A percentile compares a stretch with the other conserved stretches of the same genome.
phyloP scores from a whole-genome alignment of 2,329 filamentous ascomycete genomes.

The Xylariales sp. region DNA sequence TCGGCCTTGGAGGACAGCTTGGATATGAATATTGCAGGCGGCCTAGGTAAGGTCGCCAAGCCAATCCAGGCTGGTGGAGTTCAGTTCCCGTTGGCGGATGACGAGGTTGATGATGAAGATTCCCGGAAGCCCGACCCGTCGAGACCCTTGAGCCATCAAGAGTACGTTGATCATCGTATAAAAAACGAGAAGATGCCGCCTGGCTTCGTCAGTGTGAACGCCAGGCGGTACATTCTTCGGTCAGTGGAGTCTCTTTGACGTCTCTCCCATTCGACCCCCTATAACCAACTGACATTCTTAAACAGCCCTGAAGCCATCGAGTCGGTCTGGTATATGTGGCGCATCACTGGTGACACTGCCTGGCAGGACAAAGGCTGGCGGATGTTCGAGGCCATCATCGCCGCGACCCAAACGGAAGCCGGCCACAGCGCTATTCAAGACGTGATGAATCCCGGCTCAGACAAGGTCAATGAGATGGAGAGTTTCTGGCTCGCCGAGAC shows the following conservation, averaged over 20 bases:
- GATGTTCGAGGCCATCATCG: constrained; percentile 73
- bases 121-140: constrained; percentile 27
- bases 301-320: constrained; percentile 78
- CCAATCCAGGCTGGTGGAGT: constrained; percentile 13
- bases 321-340: constrained; percentile 84
- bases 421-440: constrained; percentile 69
- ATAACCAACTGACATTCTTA: constrained; percentile 13
- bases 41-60: constrained; percentile 4
- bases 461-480: constrained; percentile 64
- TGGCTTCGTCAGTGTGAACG: constrained; percentile 44
- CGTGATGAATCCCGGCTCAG: constrained; percentile 43
- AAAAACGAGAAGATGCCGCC: constrained; percentile 39
- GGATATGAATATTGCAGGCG: constrained; percentile 10
- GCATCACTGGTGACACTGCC: constrained; percentile 71
- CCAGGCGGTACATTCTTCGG: constrained; percentile 56
- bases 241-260: constrained; percentile 34
- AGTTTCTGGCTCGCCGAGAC: constrained; percentile 91
- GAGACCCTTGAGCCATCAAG: constrained; percentile 46
- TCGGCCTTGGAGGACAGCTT: constrained; percentile 11
- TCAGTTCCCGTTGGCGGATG: constrained; percentile 23
- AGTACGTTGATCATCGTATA: constrained; percentile 46
- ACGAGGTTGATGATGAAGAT: constrained; percentile 16
- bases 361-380: constrained; percentile 82
- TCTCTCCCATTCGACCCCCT: constrained; percentile 14
- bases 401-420: constrained; percentile 58